Conservation (phyloP, 352 stramenopile species). For the Phytophthora palmivora region DNA sequence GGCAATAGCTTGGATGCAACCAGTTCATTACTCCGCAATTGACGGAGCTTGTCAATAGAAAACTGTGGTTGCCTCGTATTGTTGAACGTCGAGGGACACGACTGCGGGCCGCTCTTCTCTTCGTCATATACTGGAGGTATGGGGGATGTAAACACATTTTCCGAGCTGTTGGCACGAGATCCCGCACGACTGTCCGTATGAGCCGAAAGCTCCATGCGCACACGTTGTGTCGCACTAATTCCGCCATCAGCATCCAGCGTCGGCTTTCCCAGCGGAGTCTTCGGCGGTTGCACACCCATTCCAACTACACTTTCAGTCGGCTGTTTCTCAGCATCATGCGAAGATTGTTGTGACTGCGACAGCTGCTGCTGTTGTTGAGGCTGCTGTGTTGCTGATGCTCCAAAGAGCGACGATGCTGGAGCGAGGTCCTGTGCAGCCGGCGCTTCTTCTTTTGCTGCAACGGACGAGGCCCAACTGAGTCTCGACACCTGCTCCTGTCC, state of each 20-base stretch:
- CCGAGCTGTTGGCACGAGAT: conserved; percentile 41
- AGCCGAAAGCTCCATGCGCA: conserved; percentile 59
- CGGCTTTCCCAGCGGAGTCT: conserved; percentile 56
- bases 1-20: conserved; percentile 68
- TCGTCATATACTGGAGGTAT: conserved; percentile 41
- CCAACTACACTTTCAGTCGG: conserved; percentile 1
- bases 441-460: conserved; percentile 21
- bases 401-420: conserved; percentile 19
- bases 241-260: conserved; percentile 32
- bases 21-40: conserved; percentile 44
- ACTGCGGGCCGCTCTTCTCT: conserved; percentile 47
- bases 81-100: conserved; percentile 47
- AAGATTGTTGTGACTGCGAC: background rate
- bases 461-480: conserved; percentile 33
- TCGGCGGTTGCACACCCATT: conserved; percentile 48
- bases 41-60: conserved; percentile 35
- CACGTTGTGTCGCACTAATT: conserved; percentile 66
- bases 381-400: background rate
- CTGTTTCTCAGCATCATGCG: conserved; percentile 6
- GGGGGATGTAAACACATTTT: conserved; percentile 34
- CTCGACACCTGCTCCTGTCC: conserved; percentile 23
- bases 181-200: conserved; percentile 39
- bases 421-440: conserved; percentile 14
- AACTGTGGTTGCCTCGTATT: conserved; percentile 42
- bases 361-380: background rate